Percentiles rank a stretch among this genome's conserved stretches.
Conservation (phyloP, 1,284 basidiomycete genomes). For the Laetiporus sulphureus region DNA sequence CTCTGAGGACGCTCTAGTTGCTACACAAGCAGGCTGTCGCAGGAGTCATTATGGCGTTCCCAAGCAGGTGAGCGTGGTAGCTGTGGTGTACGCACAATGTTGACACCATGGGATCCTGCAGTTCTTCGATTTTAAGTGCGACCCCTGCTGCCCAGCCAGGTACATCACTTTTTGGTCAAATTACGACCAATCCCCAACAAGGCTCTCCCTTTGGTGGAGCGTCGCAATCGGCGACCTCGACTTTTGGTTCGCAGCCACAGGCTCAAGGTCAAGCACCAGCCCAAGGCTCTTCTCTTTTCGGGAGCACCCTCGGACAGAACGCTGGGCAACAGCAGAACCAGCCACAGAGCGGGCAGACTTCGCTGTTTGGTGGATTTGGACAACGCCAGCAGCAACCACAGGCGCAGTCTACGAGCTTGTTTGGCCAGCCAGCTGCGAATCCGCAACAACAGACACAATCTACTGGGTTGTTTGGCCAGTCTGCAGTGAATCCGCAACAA, state of each 20-base stretch:
- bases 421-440: constrained; percentile 10
- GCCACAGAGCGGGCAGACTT: constrained; percentile 10
- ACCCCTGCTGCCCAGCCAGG: too few species aligned
- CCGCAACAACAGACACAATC: constrained; percentile 9
- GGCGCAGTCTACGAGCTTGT: constrained; percentile 11
- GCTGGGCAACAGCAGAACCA: constrained; percentile 22
- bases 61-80: too few species aligned
- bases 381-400: constrained; percentile 25
- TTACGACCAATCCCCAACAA: too few species aligned
- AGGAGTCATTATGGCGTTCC: too few species aligned
- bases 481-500: constrained; percentile 15
- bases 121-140: too few species aligned
- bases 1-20: too few species aligned
- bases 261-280: background rate
- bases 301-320: constrained; percentile 12
- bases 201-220: too few species aligned
- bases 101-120: too few species aligned
- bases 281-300: constrained; percentile 22
- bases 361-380: constrained; percentile 11
- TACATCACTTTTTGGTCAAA: too few species aligned
- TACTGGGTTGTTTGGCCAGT: constrained; percentile 14
- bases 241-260: constrained; percentile 33
- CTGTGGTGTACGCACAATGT: too few species aligned
- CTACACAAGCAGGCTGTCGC: too few species aligned
- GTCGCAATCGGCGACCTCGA: too few species aligned